Evolutionary conservation across 2,329 filamentous ascomycete species (phyloP), one percentile per base, ranked within the genome.

Genomic region (Fusarium sublunatum): DNA sequence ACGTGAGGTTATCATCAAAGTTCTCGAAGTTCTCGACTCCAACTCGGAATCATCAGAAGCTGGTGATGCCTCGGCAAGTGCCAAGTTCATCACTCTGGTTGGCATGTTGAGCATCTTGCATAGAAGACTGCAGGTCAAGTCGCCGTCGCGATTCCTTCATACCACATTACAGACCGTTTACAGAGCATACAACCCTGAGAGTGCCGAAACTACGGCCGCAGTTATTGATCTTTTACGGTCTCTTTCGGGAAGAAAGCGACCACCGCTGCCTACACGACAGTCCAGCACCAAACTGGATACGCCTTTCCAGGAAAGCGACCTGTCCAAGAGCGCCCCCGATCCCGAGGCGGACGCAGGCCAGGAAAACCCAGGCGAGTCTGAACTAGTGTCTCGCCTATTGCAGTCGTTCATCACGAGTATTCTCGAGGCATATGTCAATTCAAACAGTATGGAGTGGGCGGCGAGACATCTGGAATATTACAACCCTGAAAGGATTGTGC

Each of bases 381-480:
- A 81, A 8, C 78, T 93, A 59, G 86, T 89, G 69, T 80, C 81
- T 32, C 86, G 84, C 54, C 78, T 94, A 13, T 76, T 94, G 24
- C 88, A 92, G 70, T 88, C 88, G 2, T 93, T 95, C 73, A 82
- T 92, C n/a, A 92, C 90, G 0, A 90, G 91, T 71, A 78, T 93
- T 15, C 77, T 93, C 10, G 91, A 93, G 72, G 85, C 89, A 41
- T 94, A 92, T 65, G 83, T 91, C 59, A 87, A 87, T 64, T 79
- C 77, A 7, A 84, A 87, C 64, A 78, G 79, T 24, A 74, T 89
- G 73, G 82, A 85, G 41, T 89, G 87, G 87, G 82, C 87, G 3
- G 78, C 84, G 12, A 79, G 91, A 46, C 74, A 93, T 53, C 81
- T 91, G 61, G 91, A 94, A 75, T 87, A 84, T 57, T 86, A 88